Evolutionary conservation across 2,329 filamentous ascomycete genomes (phyloP).

Genomic region (Aspergillus felis): DNA sequence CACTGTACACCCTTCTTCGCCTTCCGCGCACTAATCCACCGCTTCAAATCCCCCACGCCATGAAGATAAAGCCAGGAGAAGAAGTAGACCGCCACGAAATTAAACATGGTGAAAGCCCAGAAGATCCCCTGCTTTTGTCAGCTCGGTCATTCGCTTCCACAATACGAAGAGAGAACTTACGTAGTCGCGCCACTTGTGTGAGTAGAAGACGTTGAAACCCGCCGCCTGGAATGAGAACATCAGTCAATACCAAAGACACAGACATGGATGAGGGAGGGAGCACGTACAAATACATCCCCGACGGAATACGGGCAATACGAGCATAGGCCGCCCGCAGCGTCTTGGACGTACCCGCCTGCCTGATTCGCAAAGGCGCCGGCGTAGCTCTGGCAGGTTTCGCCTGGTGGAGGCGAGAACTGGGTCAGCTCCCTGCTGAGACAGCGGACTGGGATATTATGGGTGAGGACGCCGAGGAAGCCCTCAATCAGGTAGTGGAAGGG

Average conservation of each 20-base stretch:
- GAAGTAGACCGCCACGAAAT: slow-evolving; percentile 53
- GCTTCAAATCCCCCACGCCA: slow-evolving; percentile 28
- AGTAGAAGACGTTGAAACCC: slow-evolving; percentile 58
- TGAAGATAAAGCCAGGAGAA: slow-evolving; percentile 54
- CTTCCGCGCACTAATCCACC: slow-evolving; percentile 29
- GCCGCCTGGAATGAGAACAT: slow-evolving; percentile 19
- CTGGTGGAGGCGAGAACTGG: slow-evolving; percentile 56
- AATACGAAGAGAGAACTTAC: slow-evolving; percentile 26
- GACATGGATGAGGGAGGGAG: neutral
- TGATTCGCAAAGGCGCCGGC: slow-evolving; percentile 49
- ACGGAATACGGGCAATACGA: slow-evolving; percentile 61
- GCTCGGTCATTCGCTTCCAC: neutral
- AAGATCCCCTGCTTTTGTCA: slow-evolving; percentile 51
- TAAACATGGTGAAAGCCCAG: slow-evolving; percentile 61
- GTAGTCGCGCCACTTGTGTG: slow-evolving; percentile 63
- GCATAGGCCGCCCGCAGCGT: slow-evolving; percentile 55
- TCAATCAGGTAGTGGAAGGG: slow-evolving; percentile 66
- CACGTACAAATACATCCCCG: slow-evolving; percentile 57
- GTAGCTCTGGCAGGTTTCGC: slow-evolving; percentile 60
- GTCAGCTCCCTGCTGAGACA: slow-evolving; percentile 58
- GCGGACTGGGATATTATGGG: slow-evolving; percentile 52
- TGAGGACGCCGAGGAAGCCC: slow-evolving; percentile 55
- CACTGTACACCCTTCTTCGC: slow-evolving; percentile 16
- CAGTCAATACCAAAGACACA: neutral
- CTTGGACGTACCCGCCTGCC: slow-evolving; percentile 59